phyloP scores from a whole-genome alignment of 2,329 filamentous ascomycete genomes.

The Shiraia bambusicola region DNA sequence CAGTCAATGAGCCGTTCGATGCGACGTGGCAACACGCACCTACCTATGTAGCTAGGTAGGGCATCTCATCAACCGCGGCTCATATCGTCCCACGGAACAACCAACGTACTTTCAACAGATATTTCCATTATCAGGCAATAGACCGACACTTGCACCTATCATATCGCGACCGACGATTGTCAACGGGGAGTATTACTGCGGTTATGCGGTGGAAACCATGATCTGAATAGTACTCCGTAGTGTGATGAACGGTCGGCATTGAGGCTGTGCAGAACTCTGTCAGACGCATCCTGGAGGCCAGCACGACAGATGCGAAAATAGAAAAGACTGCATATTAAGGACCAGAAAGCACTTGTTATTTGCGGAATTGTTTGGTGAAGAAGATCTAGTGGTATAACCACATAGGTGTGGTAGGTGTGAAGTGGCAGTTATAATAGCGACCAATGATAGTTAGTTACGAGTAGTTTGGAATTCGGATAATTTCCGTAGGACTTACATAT shows the following conservation, averaged over 20 bases:
- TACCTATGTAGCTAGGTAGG: too few species aligned
- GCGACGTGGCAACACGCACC: constrained; percentile 1
- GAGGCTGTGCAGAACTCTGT: constrained; percentile 22
- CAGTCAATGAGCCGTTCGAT: neutral
- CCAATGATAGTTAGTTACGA: neutral
- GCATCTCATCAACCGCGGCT: neutral
- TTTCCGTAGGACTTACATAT: too few species aligned
- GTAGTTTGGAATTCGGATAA: too few species aligned
- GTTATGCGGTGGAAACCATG: constrained; percentile 4
- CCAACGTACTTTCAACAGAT: neutral
- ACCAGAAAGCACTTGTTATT: neutral
- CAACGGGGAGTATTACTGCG: constrained; percentile 10
- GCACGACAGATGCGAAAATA: constrained; percentile 16
- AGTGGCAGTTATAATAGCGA: neutral
- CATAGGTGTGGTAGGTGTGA: neutral
- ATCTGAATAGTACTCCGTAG: too few species aligned
- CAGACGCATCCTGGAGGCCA: constrained; percentile 14
- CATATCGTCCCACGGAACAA: constrained; percentile 1
- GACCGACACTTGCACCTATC: constrained; percentile 1
- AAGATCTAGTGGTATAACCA: neutral
- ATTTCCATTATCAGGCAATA: neutral
- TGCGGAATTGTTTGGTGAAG: neutral
- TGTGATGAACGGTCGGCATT: constrained; percentile 9
- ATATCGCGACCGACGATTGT: constrained; percentile 7
- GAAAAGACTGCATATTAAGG: constrained; percentile 5